Percentiles rank a stretch among this genome's conserved stretches.
These are phyloP conservation scores for Fusarium haematococcum DNA, from an alignment of 2,329 filamentous ascomycete genomes.

Conservation along the genomic window DNA sequence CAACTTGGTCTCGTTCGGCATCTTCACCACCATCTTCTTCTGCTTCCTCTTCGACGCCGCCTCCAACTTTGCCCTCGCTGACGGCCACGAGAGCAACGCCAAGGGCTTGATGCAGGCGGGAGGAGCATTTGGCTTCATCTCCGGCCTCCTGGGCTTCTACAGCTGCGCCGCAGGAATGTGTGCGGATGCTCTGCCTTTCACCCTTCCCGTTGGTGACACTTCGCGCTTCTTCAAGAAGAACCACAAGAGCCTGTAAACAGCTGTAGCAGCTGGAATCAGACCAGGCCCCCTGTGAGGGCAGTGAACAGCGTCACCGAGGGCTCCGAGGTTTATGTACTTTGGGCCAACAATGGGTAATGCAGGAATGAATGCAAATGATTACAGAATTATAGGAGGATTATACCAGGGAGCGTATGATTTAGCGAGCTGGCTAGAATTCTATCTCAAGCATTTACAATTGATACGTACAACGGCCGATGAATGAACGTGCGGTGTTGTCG, in stretches of 20 bases:
- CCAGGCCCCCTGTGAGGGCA: not conserved
- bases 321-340: not conserved
- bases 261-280: no score
- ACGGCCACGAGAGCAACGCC: conserved; percentile 32
- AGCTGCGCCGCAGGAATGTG: conserved; percentile 40
- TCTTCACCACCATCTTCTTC: conserved; percentile 41
- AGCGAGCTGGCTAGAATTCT: not conserved
- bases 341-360: not conserved
- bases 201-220: conserved; percentile 41
- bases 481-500: not conserved
- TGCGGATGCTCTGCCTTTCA: conserved; percentile 40
- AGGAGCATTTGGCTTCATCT: conserved; percentile 43
- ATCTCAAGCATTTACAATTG: not conserved
- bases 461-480: not conserved
- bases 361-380: not conserved
- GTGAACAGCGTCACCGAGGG: not conserved
- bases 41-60: conserved; percentile 42
- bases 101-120: conserved; percentile 33
- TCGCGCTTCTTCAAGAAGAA: conserved; percentile 33
- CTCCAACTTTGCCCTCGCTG: conserved; percentile 40
- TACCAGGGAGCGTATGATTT: not conserved
- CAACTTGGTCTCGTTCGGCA: conserved; percentile 43
- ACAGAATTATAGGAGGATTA: not conserved
- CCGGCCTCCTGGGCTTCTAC: conserved; percentile 44
- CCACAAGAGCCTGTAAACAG: conserved; percentile 5